These are phyloP conservation scores for Leccinum incarnatum DNA, from an alignment of 768 basidiomycete genomes.

Conservation along the genomic window DNA sequence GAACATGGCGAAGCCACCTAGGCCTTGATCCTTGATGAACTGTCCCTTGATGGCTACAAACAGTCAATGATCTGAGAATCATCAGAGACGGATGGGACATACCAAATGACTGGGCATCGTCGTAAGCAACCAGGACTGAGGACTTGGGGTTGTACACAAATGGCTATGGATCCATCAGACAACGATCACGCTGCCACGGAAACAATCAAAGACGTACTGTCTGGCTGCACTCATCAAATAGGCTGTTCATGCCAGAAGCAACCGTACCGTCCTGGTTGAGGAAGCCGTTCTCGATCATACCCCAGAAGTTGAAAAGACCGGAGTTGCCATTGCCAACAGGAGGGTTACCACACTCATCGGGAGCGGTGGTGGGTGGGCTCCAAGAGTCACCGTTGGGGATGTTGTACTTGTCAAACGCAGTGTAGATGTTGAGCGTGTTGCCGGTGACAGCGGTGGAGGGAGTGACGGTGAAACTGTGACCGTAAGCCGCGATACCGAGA, in stretches of 20 bases:
- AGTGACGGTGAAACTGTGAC: slow-evolving; percentile 60
- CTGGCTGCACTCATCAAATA: slow-evolving; percentile 67
- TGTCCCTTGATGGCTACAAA: slow-evolving; percentile 40
- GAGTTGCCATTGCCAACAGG: slow-evolving; percentile 41
- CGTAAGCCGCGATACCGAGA: slow-evolving; percentile 83
- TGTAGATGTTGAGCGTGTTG: slow-evolving; percentile 43
- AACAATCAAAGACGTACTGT: slow-evolving; percentile 48
- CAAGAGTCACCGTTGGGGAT: slow-evolving; percentile 56
- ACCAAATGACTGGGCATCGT: slow-evolving; percentile 58
- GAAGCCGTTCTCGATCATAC: slow-evolving; percentile 55
- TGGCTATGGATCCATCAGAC: slow-evolving; percentile 42
- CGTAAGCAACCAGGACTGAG: slow-evolving; percentile 62
- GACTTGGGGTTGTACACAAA: slow-evolving; percentile 58
- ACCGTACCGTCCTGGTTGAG: slow-evolving; percentile 47
- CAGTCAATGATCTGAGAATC: background rate
- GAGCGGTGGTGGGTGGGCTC: slow-evolving; percentile 44
- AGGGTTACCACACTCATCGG: slow-evolving; percentile 58
- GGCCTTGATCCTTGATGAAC: slow-evolving; percentile 34
- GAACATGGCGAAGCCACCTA: slow-evolving; percentile 46
- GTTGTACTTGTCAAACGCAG: slow-evolving; percentile 44
- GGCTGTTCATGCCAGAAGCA: slow-evolving; percentile 48
- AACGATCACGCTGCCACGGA: background rate
- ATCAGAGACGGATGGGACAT: slow-evolving; percentile 19
- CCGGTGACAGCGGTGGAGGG: slow-evolving; percentile 23
- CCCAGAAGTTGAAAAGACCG: slow-evolving; percentile 65